Evolutionary conservation across 345 rosid species (phyloP).

Genomic region (Raphanus sativus): DNA sequence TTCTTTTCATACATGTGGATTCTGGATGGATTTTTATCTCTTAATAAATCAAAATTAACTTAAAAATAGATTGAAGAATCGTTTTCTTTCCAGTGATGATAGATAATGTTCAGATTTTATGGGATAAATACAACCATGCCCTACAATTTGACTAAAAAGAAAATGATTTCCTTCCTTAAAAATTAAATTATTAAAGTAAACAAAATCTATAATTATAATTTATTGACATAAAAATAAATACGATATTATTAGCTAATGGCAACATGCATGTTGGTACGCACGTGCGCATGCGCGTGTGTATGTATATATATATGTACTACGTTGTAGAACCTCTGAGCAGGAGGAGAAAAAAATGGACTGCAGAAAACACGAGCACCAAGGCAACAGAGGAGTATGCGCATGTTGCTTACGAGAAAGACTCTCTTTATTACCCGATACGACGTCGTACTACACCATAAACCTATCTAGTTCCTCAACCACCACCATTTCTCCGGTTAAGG

Average conservation of each 20-base stretch:
- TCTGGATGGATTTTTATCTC: not conserved
- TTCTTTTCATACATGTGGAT: not conserved
- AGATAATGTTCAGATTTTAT: not conserved
- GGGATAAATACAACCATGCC: not conserved
- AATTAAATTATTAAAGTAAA: not conserved
- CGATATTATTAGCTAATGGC: not conserved
- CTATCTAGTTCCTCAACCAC: slow-evolving; percentile 17
- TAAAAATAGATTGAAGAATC: not conserved
- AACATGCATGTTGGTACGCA: not conserved
- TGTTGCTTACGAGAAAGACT: slow-evolving; percentile 34
- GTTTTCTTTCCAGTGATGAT: not conserved
- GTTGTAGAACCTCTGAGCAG: not conserved
- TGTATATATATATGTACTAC: not conserved
- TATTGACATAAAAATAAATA: not conserved
- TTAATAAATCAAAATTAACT: not conserved
- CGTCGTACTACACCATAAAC: slow-evolving; percentile 21
- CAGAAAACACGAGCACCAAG: slow-evolving; percentile 33
- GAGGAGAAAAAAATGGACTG: slow-evolving; percentile 27
- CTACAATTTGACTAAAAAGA: not conserved
- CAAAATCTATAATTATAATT: not conserved
- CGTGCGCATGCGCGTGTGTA: slow-evolving; percentile 2
- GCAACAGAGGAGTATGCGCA: slow-evolving; percentile 32
- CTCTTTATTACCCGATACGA: slow-evolving; percentile 21
- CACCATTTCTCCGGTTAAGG: slow-evolving; percentile 28
- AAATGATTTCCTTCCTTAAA: not conserved